A percentile compares a stretch with the other conserved stretches of the same genome.
Evolutionary conservation across 2,329 filamentous ascomycete species (phyloP).

Genomic region (Lecanoromycetidae sp.): DNA sequence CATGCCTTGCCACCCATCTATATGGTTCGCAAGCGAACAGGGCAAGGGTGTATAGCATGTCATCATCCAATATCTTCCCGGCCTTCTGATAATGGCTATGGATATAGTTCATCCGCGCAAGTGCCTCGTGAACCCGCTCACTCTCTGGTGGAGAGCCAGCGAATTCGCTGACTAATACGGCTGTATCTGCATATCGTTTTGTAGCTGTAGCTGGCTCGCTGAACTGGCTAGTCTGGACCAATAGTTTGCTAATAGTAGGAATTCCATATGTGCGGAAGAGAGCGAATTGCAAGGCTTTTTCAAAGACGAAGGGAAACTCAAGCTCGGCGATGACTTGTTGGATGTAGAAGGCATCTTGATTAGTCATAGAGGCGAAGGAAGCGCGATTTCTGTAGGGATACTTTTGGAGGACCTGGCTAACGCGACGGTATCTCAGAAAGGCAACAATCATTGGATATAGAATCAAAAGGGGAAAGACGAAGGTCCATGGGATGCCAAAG

Average conservation of each 20-base stretch:
- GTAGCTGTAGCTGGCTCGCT: constrained; percentile 34
- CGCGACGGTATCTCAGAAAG: constrained; percentile 28
- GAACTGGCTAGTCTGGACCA: constrained; percentile 40
- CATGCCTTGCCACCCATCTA: constrained; percentile 51
- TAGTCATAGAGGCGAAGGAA: constrained; percentile 41
- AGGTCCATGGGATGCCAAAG: neutral
- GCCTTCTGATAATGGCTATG: constrained; percentile 46
- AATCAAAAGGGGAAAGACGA: constrained; percentile 1
- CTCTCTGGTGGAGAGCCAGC: constrained; percentile 33
- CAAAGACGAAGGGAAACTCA: constrained; percentile 44
- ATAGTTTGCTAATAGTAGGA: constrained; percentile 40
- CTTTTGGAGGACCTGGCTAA: constrained; percentile 30
- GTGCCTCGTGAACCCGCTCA: constrained; percentile 36
- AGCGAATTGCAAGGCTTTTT: constrained; percentile 45
- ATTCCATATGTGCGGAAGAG: constrained; percentile 50
- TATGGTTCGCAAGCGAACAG: constrained; percentile 56
- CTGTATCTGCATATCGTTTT: constrained; percentile 44
- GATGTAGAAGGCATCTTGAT: constrained; percentile 41
- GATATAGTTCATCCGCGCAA: constrained; percentile 53
- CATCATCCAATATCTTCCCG: constrained; percentile 48
- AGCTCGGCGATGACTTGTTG: constrained; percentile 33
- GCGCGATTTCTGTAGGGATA: constrained; percentile 35
- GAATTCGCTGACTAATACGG: constrained; percentile 39
- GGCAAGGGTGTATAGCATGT: constrained; percentile 53
- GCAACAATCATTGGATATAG: constrained; percentile 27